These are phyloP conservation scores for Mycena venus DNA, from an alignment of 768 basidiomycete species.

Conservation along the genomic window DNA sequence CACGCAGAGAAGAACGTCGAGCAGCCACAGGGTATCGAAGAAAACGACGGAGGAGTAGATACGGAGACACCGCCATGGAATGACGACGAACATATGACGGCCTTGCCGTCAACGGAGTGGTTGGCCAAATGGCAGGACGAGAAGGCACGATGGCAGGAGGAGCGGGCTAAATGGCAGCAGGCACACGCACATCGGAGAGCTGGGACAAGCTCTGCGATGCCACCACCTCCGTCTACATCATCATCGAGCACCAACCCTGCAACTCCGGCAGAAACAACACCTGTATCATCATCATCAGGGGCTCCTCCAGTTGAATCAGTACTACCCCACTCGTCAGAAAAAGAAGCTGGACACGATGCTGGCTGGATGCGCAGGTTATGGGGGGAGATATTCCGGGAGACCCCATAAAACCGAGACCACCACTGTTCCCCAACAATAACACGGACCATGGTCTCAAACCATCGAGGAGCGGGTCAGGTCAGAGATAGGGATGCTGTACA, in stretches of 20 bases:
- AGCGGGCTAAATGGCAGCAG: constrained; percentile 16
- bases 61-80: neutral
- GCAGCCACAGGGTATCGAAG: neutral
- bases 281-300: neutral
- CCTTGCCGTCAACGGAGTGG: constrained; percentile 19
- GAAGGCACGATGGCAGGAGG: constrained; percentile 17
- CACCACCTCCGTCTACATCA: neutral
- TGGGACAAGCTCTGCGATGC: neutral
- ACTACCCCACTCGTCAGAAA: neutral
- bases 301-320: neutral
- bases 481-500: constrained; percentile 20
- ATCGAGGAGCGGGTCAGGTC: neutral
- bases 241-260: neutral
- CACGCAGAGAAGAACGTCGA: neutral
- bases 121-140: constrained; percentile 25
- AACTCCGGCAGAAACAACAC: neutral
- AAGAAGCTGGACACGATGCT: neutral
- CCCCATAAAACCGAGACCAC: neutral
- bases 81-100: constrained; percentile 23
- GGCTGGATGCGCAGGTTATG: constrained; percentile 20
- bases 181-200: neutral
- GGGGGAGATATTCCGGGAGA: neutral
- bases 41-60: neutral
- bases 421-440: neutral
- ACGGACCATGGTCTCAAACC: neutral